Base-by-base conservation (phyloP, 73 alveolate genomes). In the Durusdinium trenchii region DNA sequence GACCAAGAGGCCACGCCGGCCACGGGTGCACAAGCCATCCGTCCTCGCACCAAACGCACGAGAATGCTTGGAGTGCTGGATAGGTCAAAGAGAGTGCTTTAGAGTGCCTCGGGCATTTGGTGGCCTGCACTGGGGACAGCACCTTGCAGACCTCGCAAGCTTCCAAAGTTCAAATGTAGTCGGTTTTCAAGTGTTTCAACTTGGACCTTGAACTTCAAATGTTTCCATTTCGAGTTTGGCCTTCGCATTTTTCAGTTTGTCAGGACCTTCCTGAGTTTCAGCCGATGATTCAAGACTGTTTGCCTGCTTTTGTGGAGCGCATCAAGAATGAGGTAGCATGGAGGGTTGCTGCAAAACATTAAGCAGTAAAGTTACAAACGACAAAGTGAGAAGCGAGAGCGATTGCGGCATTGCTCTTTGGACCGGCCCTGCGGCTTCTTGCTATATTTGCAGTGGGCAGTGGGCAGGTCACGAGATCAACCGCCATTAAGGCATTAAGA, bases 21-120 rank as follows among this genome's bases (percentile, higher is more conserved):
- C 73, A 38, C 50, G 43, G 85, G 26, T 26, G 3, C 16, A 16
- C 85, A 26, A 71, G 32, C n/a, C 47, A 71, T 14, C n/a, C 26
- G 32, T 42, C 16, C 85, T 35, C 47, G 85, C n/a, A 23, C 73
- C 30, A 32, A 32, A 60, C 73, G 18, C 30, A 23, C 30, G 73
- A 60, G 30, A 60, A n/a, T n/a, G n/a, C 4, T 20, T 32, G 81
- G n/a, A 2, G 38, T 43, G 43, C n/a, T 76, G 23, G 42, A 52
- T 99, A 99, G 99, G 99, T 99, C 57, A 99, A 99, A 93, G 85
- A 99, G 83, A 86, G 99, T 86, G 99, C 99, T 7, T 93, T 99
- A 54, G 96, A 93, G 69, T 86, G 99, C 99, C 60, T 99, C 82
- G 98, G 99, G 99, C 81, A 96, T 60, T n/a, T 92, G 99, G 86